These are phyloP conservation scores for Yamadazyma ubonensis DNA, from an alignment of 805 yeast species.

Conservation along the genomic window DNA sequence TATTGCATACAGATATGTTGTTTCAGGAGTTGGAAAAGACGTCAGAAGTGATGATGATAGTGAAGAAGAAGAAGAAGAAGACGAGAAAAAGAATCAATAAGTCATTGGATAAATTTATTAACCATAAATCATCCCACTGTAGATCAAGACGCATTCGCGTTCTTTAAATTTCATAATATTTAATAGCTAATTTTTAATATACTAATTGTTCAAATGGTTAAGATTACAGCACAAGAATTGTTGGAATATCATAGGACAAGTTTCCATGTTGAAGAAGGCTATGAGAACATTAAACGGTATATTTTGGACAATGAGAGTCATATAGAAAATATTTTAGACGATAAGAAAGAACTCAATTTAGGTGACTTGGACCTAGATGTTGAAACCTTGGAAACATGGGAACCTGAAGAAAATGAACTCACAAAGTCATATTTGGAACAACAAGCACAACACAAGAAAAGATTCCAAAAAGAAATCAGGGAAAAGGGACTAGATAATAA, in stretches of 20 bases:
- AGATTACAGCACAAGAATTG: slow-evolving; percentile 14
- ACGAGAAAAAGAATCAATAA: slow-evolving; percentile 6
- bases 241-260: slow-evolving; percentile 17
- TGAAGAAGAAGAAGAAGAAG: slow-evolving; percentile 36
- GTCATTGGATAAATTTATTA: background rate
- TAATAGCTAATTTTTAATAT: background rate
- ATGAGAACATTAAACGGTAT: background rate
- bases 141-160: background rate
- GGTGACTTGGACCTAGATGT: slow-evolving; percentile 20
- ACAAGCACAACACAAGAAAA: slow-evolving; percentile 21
- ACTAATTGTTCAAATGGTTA: slow-evolving; percentile 3
- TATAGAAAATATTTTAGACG: slow-evolving; percentile 1
- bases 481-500: slow-evolving; percentile 19
- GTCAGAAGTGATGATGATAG: slow-evolving; percentile 87
- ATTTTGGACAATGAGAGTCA: slow-evolving; percentile 4
- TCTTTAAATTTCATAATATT: background rate
- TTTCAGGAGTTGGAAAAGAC: slow-evolving; percentile 51
- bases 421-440: slow-evolving; percentile 15
- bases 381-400: slow-evolving; percentile 18
- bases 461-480: slow-evolving; percentile 25
- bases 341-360: slow-evolving; percentile 10
- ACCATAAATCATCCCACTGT: background rate
- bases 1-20: slow-evolving; percentile 60
- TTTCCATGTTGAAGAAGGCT: background rate
- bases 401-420: slow-evolving; percentile 13